Base-by-base conservation (phyloP, 2,329 filamentous ascomycete genomes). In the Gnomoniopsis smithogilvyi region DNA sequence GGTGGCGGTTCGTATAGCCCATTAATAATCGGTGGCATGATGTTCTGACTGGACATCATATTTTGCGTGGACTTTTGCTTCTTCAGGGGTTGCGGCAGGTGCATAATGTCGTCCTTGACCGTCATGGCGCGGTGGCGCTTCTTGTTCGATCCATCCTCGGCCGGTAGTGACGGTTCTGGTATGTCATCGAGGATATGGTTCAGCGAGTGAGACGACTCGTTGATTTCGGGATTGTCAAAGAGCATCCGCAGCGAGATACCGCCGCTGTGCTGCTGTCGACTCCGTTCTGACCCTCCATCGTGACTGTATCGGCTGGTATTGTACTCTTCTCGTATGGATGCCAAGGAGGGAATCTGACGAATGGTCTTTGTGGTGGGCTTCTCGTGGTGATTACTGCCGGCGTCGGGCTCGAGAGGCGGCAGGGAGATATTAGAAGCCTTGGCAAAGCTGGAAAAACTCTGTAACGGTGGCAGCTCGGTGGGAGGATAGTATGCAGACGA, bases 21-120 rank as follows among this genome's bases (percentile, higher is more conserved):
- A 61, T 85, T 86, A 68, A 88, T 87, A 62, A 88, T 88, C 55
- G 85, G 85, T 10, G 85, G 85, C 52, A 80, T 79, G 6, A 78
- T 74, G 65, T 83, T 80, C 62, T 82, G 79, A 14, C 78, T 75
- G 3, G 85, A 85, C 51, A 80, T 79, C 6, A 78, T 74, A 65
- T 83, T 80, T 61, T 82, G 79, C 11, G 57, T 58, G 3, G 84
- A 80, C 68, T 84, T 87, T 64, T 85, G 83, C 67, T 87, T 87
- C 74, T 87, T 87, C 51, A 84, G 76, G 3, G 84, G 85, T 66
- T 87, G 83, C 1, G 85, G 85, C 17, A 88, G 74, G 67, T 87
- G 84, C 41, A 86, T 79, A 62, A 86, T 83, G 62, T 87, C 84
- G 59, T 88, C 85, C 64, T 85, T 85, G 58, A 73, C 74, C 30